Evolutionary conservation across 805 yeast genomes (phyloP).

Genomic region (Wickerhamiella brachini): DNA sequence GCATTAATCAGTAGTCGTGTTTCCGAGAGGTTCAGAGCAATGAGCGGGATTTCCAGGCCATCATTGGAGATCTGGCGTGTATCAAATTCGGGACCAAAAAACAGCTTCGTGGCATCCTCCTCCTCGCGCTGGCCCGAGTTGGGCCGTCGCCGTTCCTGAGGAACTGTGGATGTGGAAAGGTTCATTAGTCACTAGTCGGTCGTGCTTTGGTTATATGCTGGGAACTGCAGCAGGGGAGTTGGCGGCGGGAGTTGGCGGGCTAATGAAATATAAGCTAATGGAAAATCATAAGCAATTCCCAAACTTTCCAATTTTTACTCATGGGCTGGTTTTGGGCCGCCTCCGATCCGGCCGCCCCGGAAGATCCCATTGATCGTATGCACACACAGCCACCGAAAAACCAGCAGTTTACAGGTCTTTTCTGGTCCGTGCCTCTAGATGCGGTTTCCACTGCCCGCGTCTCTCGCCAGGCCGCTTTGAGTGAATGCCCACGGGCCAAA

Average conservation of each 20-base stretch:
- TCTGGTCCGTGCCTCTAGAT: constrained; percentile 1
- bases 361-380: background rate
- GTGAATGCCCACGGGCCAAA: background rate
- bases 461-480: background rate
- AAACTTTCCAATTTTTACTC: background rate
- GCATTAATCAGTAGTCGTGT: constrained; percentile 83
- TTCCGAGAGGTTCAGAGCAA: constrained; percentile 78
- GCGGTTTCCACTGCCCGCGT: background rate
- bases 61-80: constrained; percentile 65
- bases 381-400: background rate
- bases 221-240: too few relatives aligned
- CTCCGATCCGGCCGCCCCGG: background rate
- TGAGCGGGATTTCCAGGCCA: constrained; percentile 62
- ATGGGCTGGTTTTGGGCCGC: constrained; percentile 9
- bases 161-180: constrained; percentile 76
- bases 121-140: constrained; percentile 38
- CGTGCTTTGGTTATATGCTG: background rate
- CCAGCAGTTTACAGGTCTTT: background rate
- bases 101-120: constrained; percentile 78
- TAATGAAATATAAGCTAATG: background rate
- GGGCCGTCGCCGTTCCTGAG: constrained; percentile 64
- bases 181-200: constrained; percentile 35
- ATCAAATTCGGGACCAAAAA: constrained; percentile 88
- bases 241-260: too few relatives aligned
- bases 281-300: background rate